Evolutionary conservation across 768 basidiomycete genomes (phyloP).

Genomic region (Hericium erinaceus): DNA sequence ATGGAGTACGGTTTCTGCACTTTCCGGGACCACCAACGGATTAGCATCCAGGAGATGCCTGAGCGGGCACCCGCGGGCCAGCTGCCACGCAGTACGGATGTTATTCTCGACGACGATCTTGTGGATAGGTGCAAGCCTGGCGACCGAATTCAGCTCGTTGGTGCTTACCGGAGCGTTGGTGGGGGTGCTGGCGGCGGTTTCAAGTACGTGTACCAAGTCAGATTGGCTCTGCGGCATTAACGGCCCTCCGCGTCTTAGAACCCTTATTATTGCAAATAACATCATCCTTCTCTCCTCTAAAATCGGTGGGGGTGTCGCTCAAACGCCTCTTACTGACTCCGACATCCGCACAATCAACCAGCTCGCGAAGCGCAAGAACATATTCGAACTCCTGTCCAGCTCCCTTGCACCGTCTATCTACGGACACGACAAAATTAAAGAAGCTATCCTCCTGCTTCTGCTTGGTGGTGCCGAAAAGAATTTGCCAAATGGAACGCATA

Average conservation of each 20-base stretch:
- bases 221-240: not conserved
- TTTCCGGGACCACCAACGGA: slow-evolving; percentile 94
- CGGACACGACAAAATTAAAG: slow-evolving; percentile 94
- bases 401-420: slow-evolving; percentile 97
- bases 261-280: slow-evolving; percentile 89
- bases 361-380: slow-evolving; percentile 76
- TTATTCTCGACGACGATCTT: slow-evolving; percentile 91
- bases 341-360: slow-evolving; percentile 97
- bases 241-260: slow-evolving; percentile 37
- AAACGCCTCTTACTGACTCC: slow-evolving; percentile 81
- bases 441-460: slow-evolving; percentile 84
- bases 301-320: slow-evolving; percentile 89
- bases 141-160: slow-evolving; percentile 94
- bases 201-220: slow-evolving; percentile 50
- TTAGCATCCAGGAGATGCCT: slow-evolving; percentile 99
- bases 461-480: slow-evolving; percentile 98
- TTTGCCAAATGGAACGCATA: slow-evolving; percentile 92
- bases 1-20: slow-evolving; percentile 89
- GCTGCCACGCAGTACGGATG: slow-evolving; percentile 90
- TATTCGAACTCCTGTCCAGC: slow-evolving; percentile 82
- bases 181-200: slow-evolving; percentile 89
- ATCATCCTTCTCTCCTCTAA: slow-evolving; percentile 92
- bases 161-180: slow-evolving; percentile 88
- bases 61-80: slow-evolving; percentile 97
- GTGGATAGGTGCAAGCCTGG: slow-evolving; percentile 98